phyloP scores from a whole-genome alignment of 768 basidiomycete species.

The Macrolepiota albuminosa region DNA sequence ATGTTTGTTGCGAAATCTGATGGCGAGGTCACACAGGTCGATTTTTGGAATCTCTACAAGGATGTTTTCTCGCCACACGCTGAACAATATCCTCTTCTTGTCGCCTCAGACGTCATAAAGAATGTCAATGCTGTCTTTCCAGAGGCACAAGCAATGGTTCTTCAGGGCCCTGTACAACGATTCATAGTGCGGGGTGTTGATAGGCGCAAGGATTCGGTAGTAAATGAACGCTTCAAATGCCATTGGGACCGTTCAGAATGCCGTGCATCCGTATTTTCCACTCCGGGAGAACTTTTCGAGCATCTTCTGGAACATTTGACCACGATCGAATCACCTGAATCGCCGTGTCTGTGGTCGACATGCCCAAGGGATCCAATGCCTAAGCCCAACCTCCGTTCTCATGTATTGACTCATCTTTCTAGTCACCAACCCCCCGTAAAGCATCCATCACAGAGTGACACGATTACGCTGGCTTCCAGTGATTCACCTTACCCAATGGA shows the following conservation, averaged over 20 bases:
- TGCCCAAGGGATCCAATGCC: slow-evolving; percentile 48
- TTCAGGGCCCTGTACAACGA: slow-evolving; percentile 62
- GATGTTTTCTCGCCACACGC: slow-evolving; percentile 66
- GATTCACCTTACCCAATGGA: slow-evolving; percentile 51
- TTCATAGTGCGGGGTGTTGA: slow-evolving; percentile 90
- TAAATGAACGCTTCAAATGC: slow-evolving; percentile 67
- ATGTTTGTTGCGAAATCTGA: slow-evolving; percentile 77
- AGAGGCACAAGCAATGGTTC: slow-evolving; percentile 82
- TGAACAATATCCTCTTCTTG: slow-evolving; percentile 57
- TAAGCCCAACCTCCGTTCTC: slow-evolving; percentile 52
- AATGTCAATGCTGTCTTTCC: slow-evolving; percentile 84
- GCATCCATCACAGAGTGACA: slow-evolving; percentile 70
- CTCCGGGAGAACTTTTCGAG: slow-evolving; percentile 65
- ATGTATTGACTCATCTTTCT: slow-evolving; percentile 76
- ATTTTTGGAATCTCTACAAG: slow-evolving; percentile 93
- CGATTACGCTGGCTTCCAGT: slow-evolving; percentile 59
- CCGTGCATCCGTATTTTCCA: slow-evolving; percentile 36
- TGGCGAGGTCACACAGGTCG: slow-evolving; percentile 86
- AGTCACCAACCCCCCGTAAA: slow-evolving; percentile 48
- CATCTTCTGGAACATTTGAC: slow-evolving; percentile 61
- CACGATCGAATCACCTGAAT: slow-evolving; percentile 37
- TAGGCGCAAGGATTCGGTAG: slow-evolving; percentile 52
- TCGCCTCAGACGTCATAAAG: slow-evolving; percentile 93
- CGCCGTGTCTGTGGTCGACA: slow-evolving; percentile 67
- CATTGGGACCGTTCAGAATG: slow-evolving; percentile 70